phyloP scores from a whole-genome alignment of 495 filamentous ascomycete species.

The Astrocystis sublimbata region DNA sequence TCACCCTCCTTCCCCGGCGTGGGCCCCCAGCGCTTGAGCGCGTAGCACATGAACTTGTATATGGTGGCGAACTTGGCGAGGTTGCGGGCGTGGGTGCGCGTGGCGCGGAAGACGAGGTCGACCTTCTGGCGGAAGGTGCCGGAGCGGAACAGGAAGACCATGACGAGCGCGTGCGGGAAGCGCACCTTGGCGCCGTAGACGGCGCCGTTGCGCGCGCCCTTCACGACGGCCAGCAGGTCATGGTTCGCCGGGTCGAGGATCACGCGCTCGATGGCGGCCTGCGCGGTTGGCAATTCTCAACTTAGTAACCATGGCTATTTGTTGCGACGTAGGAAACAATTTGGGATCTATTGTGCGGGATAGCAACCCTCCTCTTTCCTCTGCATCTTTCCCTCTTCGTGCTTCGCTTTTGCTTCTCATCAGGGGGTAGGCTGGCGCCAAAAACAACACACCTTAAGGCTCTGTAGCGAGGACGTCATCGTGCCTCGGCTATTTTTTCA shows the following conservation, averaged over 20 bases:
- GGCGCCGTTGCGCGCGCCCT: conserved; percentile 92
- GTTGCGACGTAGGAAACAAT: too few relatives aligned
- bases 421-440: not conserved
- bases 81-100: conserved; percentile 86
- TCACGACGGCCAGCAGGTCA: conserved; percentile 77
- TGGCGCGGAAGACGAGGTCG: conserved; percentile 77
- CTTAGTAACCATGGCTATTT: not conserved
- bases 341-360: too few relatives aligned
- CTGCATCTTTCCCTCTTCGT: not conserved
- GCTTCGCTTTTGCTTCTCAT: not conserved
- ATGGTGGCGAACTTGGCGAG: conserved; percentile 85
- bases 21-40: conserved; percentile 65
- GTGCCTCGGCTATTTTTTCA: conserved; percentile 22
- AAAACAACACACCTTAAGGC: conserved; percentile 16
- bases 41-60: conserved; percentile 79
- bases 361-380: too few relatives aligned
- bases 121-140: conserved; percentile 83
- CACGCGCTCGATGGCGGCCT: conserved; percentile 62
- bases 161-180: conserved; percentile 96
- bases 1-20: conserved; percentile 57
- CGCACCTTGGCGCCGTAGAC: conserved; percentile 98
- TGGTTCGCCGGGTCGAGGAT: conserved; percentile 82
- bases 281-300: not conserved
- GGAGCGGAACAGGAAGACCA: conserved; percentile 92
- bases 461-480: conserved; percentile 18